Evolutionary conservation across 345 rosid species (phyloP), one percentile per base, ranked within the genome.

Genomic region (Citrus glauca): DNA sequence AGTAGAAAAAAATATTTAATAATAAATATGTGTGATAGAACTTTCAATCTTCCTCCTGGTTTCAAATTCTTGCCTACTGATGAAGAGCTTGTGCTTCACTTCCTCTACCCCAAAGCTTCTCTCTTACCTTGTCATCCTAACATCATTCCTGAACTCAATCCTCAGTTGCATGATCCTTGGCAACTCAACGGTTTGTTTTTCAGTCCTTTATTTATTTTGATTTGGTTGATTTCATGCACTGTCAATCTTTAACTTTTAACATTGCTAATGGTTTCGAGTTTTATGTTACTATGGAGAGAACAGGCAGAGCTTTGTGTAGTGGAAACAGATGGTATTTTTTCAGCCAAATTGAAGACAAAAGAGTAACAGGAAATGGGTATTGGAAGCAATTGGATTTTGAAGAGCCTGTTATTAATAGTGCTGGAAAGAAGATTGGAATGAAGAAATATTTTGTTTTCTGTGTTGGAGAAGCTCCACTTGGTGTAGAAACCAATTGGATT

Each of bases 81-180:
- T 60, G 87, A 88, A 70, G 90, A 88, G n/a, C 88, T 86, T 2
- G 71, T 88, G 38, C 82, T 86, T 75, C 85, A 88, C 85, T 88
- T 85, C 53, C 89, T 88, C 78, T 67, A 63, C 24, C 83, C 76
- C 63, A 87, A 80, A 78, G 78, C 80, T 16, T 57, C 80, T 28
- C 66, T 64, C 22, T 78, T 76, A 22, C 79, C 79, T 66, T 71
- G 69, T 72, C 70, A 69, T 73, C 79, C 78, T 53, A 66, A 74
- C 81, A 69, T 88, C 79, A 82, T 88, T 74, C 89, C 85, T 28
- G 81, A 86, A 38, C 81, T 86, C 42, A 59, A 61, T 61, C 73
- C 65, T 63, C 71, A n/a, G 45, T 77, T 57, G 27, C 84, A 42
- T 64, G 76, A 82, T 78, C 90, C 90, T 60, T 81, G 88, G 89